Evolutionary conservation across 2,329 filamentous ascomycete species (phyloP).

Genomic region (Cryphonectria nitschkei): DNA sequence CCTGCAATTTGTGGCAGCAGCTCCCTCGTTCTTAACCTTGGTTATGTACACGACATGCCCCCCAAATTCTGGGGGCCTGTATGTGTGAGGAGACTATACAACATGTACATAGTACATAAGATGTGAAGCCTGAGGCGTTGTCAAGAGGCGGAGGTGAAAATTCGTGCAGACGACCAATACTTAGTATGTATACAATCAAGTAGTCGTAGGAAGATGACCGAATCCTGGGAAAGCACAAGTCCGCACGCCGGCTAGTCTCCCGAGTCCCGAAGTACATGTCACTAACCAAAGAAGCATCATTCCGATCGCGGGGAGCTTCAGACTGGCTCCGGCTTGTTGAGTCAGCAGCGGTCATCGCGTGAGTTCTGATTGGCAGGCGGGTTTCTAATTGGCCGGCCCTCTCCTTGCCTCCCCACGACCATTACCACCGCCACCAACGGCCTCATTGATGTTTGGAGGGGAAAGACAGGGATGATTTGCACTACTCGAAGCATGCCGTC

Average conservation of each 20-base stretch:
- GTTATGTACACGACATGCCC: neutral
- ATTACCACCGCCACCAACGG: neutral
- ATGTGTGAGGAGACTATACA: neutral
- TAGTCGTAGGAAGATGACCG: neutral
- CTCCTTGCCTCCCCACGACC: neutral
- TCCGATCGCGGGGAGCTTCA: slow-evolving; percentile 4
- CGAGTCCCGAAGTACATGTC: neutral
- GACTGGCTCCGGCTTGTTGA: neutral
- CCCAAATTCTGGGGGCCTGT: neutral
- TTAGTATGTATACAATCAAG: neutral
- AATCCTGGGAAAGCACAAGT: neutral
- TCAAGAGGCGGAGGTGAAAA: neutral
- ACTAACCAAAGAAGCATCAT: neutral
- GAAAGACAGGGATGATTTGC: neutral
- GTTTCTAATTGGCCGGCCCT: neutral
- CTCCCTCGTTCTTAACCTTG: neutral
- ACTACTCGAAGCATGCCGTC: neutral
- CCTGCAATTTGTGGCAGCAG: neutral
- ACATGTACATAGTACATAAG: too few relatives aligned
- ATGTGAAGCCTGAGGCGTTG: neutral
- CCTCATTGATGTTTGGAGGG: neutral
- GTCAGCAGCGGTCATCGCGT: neutral
- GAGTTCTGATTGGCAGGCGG: neutral
- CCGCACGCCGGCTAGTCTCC: neutral
- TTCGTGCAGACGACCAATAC: neutral